A percentile compares a stretch with the other conserved stretches of the same genome.
Conservation (phyloP, 768 basidiomycete genomes). For the Boletellus emodensis region DNA sequence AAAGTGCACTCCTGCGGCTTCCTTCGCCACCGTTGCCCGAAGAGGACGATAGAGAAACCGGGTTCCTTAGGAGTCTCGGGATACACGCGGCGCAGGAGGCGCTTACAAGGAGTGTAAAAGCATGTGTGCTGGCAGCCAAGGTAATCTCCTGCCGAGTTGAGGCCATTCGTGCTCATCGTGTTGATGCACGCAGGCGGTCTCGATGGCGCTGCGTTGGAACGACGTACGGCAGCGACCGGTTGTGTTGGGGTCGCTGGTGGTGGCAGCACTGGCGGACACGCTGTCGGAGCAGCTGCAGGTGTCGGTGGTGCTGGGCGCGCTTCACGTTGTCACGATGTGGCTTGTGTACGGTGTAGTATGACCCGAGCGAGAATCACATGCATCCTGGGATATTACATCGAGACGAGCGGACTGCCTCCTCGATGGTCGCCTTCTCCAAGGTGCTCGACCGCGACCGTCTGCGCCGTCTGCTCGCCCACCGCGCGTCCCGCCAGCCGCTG, state of each 20-base stretch:
- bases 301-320: slow-evolving; percentile 35
- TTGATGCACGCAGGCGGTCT: slow-evolving; percentile 20
- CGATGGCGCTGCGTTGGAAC: slow-evolving; percentile 19
- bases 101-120: slow-evolving; percentile 31
- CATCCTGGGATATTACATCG: neutral
- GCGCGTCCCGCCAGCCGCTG: too few species aligned
- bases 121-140: slow-evolving; percentile 35
- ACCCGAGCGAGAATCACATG: slow-evolving; percentile 15
- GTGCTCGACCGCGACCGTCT: neutral
- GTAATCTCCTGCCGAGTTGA: slow-evolving; percentile 14
- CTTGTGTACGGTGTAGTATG: neutral
- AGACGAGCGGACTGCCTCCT: too few species aligned
- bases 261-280: slow-evolving; percentile 43
- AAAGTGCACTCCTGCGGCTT: slow-evolving; percentile 16
- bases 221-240: slow-evolving; percentile 23
- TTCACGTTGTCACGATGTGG: slow-evolving; percentile 37
- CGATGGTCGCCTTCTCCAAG: slow-evolving; percentile 20
- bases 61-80: neutral
- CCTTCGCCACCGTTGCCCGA: slow-evolving; percentile 4
- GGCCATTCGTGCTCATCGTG: neutral
- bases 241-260: slow-evolving; percentile 26
- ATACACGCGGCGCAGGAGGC: slow-evolving; percentile 15
- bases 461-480: too few species aligned
- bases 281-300: slow-evolving; percentile 38
- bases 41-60: neutral